Percentiles rank a stretch among this genome's conserved stretches.
Conservation (phyloP, 2,329 filamentous ascomycete genomes). For the Lasiodiplodia citricola region DNA sequence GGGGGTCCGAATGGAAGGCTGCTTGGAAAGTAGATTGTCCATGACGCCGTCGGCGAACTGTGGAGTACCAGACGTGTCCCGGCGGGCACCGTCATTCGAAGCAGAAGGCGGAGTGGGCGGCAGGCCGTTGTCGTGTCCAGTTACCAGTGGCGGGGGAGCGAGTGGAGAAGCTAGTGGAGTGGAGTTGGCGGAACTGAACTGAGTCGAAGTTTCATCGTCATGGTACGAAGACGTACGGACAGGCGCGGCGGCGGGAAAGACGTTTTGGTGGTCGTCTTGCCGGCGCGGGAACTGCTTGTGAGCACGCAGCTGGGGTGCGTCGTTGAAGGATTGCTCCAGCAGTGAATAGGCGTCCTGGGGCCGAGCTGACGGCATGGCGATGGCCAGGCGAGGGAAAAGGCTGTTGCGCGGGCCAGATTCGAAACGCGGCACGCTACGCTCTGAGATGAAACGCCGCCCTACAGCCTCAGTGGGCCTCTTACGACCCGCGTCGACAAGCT, state of each 20-base stretch:
- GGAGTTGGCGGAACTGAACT: constrained; percentile 31
- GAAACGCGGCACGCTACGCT: constrained; percentile 17
- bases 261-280: constrained; percentile 35
- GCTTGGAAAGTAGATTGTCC: constrained; percentile 45
- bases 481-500: constrained; percentile 3
- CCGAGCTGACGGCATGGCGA: constrained; percentile 26
- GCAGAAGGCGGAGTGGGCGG: constrained; percentile 54
- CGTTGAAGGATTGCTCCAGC: constrained; percentile 41
- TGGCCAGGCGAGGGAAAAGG: neutral
- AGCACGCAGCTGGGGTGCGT: constrained; percentile 34
- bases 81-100: constrained; percentile 38
- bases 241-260: constrained; percentile 34
- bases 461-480: constrained; percentile 14
- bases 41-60: constrained; percentile 48
- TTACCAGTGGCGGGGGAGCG: constrained; percentile 28
- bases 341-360: constrained; percentile 36
- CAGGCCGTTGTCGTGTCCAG: constrained; percentile 43
- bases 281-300: constrained; percentile 37
- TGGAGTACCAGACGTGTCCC: constrained; percentile 34
- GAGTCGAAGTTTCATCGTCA: constrained; percentile 38
- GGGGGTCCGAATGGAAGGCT: constrained; percentile 48
- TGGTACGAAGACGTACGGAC: constrained; percentile 31
- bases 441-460: constrained; percentile 15
- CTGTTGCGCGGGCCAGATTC: constrained; percentile 15
- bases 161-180: constrained; percentile 39